These are phyloP conservation scores for Aspergillus sergii DNA, from an alignment of 2,329 filamentous ascomycete genomes.

Conservation along the genomic window DNA sequence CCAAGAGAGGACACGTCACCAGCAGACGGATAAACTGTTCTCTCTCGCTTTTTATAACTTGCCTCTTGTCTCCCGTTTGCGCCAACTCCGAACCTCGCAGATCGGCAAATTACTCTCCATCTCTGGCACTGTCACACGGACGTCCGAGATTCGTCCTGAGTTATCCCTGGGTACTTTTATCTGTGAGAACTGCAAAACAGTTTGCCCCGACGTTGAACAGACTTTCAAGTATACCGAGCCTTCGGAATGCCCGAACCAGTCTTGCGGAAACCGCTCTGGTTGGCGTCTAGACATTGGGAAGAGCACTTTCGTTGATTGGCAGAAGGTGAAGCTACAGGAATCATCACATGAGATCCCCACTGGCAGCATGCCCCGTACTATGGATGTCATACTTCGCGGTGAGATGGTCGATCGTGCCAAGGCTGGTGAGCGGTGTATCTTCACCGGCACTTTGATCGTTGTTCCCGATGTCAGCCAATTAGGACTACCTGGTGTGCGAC, in stretches of 20 bases:
- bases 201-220: constrained; percentile 90
- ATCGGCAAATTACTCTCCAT: constrained; percentile 94
- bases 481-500: constrained; percentile 80
- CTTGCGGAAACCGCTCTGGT: constrained; percentile 84
- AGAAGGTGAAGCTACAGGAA: constrained; percentile 96
- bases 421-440: constrained; percentile 97
- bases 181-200: constrained; percentile 82
- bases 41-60: constrained; percentile 91
- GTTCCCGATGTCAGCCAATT: constrained; percentile 96
- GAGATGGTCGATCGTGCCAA: constrained; percentile 98
- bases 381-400: constrained; percentile 93
- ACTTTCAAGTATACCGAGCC: constrained; percentile 97
- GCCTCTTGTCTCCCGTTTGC: constrained; percentile 81
- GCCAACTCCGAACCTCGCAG: constrained; percentile 81
- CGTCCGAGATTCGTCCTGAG: constrained; percentile 94
- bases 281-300: constrained; percentile 97
- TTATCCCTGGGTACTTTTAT: constrained; percentile 88
- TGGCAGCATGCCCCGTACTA: constrained; percentile 96
- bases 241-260: constrained; percentile 86
- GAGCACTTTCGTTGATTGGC: constrained; percentile 98
- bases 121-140: constrained; percentile 93
- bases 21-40: constrained; percentile 97
- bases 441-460: constrained; percentile 93
- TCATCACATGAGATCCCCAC: constrained; percentile 98
- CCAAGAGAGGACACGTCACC: constrained; percentile 74